Evolutionary conservation across 176 grass and related monocot genomes (phyloP).

Genomic region (Oryza officinalis): DNA sequence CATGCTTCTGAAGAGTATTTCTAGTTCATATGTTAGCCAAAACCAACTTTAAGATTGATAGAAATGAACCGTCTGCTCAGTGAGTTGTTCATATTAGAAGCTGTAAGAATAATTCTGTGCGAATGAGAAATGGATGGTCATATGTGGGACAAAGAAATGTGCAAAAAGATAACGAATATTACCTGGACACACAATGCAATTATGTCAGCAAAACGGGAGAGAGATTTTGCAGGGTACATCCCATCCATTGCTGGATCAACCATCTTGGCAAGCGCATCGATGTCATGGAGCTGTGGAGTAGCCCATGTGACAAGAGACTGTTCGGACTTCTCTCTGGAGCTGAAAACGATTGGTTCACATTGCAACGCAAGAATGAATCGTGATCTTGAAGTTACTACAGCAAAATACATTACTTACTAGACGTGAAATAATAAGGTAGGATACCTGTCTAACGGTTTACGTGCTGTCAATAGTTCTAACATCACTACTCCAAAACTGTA

Average conservation of each 20-base stretch:
- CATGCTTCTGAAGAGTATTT: neutral
- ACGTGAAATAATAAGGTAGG: neutral
- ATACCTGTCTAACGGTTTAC: conserved; percentile 89
- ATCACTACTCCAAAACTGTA: conserved; percentile 98
- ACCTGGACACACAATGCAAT: conserved; percentile 97
- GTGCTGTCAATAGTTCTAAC: conserved; percentile 89
- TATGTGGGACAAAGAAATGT: neutral
- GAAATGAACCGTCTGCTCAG: neutral
- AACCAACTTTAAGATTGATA: neutral
- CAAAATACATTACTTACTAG: neutral
- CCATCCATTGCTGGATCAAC: conserved; percentile 87
- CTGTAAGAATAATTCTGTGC: neutral
- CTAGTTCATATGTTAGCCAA: neutral
- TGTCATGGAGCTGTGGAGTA: conserved; percentile 91
- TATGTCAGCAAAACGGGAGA: conserved; percentile 92
- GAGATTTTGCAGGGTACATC: conserved; percentile 89
- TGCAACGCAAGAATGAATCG: neutral
- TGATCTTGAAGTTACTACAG: neutral
- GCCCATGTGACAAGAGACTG: conserved; percentile 96
- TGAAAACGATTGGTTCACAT: conserved; percentile 30
- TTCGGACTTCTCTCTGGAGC: conserved; percentile 73
- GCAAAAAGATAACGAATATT: neutral
- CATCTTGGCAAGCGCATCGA: conserved; percentile 85
- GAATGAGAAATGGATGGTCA: neutral
- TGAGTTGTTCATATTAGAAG: neutral